These are phyloP conservation scores for Tillandsia leiboldiana DNA, from an alignment of 176 grass and related monocot species.

Conservation along the genomic window DNA sequence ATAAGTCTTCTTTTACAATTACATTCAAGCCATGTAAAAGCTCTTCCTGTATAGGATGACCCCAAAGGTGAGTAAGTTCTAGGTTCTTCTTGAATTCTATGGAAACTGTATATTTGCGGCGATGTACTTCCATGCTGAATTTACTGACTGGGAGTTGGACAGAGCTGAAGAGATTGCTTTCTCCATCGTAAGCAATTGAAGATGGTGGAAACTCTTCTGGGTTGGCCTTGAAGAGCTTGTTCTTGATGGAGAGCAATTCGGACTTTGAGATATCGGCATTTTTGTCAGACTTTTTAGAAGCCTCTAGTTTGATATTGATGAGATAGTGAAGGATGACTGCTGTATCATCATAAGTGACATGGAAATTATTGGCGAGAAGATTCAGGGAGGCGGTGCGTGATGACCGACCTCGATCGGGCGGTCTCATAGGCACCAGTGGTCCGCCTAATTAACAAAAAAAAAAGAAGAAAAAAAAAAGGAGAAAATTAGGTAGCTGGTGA, in stretches of 20 bases:
- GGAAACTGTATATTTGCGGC: conserved; percentile 28
- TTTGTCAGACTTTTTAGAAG: conserved; percentile 6
- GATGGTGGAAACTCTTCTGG: conserved; percentile 5
- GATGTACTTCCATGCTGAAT: conserved; percentile 27
- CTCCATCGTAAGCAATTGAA: conserved; percentile 43
- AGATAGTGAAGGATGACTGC: conserved; percentile 42
- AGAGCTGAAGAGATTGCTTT: conserved; percentile 37
- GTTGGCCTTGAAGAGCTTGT: conserved; percentile 36
- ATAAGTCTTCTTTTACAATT: conserved; percentile 42
- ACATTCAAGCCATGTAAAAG: conserved; percentile 52
- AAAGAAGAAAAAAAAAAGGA: not conserved
- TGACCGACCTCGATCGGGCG: conserved; percentile 39
- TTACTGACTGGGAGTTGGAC: conserved; percentile 31
- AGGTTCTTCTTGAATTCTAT: conserved; percentile 41
- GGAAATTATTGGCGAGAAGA: conserved; percentile 44
- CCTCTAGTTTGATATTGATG: conserved; percentile 35
- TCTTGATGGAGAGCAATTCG: conserved; percentile 41
- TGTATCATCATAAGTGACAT: conserved; percentile 26
- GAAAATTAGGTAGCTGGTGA: not conserved
- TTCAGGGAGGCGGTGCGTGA: conserved; percentile 8
- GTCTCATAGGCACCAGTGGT: conserved; percentile 24
- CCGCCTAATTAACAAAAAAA: not conserved
- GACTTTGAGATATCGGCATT: conserved; percentile 35
- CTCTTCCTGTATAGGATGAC: conserved; percentile 44
- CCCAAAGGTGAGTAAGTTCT: conserved; percentile 33